phyloP scores from a whole-genome alignment of 2,329 filamentous ascomycete species.

The Colletotrichum sp. region DNA sequence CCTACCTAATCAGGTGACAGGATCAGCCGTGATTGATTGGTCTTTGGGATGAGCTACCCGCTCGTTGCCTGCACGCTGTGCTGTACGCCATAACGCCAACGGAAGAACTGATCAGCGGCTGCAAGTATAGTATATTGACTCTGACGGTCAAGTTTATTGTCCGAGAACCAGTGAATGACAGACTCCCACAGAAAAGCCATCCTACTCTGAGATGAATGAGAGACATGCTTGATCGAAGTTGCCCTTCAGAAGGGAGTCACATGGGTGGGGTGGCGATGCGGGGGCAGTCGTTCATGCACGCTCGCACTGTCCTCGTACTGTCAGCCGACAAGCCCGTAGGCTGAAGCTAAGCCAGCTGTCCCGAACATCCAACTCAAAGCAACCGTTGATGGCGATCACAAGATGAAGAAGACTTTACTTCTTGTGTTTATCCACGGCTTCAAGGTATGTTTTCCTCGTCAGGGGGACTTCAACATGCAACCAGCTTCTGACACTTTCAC shows the following conservation, averaged over 20 bases:
- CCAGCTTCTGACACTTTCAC: constrained; percentile 4
- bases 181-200: background rate
- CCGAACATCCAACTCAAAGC: background rate
- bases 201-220: background rate
- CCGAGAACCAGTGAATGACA: background rate
- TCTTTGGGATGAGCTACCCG: background rate
- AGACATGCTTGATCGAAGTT: background rate
- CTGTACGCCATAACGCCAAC: background rate
- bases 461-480: background rate
- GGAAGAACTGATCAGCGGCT: background rate
- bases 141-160: background rate
- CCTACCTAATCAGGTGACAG: background rate
- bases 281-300: background rate
- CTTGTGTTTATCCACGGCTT: constrained; percentile 90
- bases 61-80: background rate
- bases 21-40: background rate
- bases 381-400: constrained; percentile 37
- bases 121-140: background rate
- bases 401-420: constrained; percentile 79
- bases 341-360: background rate
- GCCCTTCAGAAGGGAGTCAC: background rate
- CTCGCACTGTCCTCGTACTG: background rate
- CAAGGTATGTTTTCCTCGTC: constrained; percentile 58
- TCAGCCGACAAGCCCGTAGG: background rate
- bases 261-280: constrained; percentile 17